Percentiles rank a stretch among this genome's conserved stretches.
Evolutionary conservation across 108 stramenopile species (phyloP).

Genomic region (Nitzschia inconspicua): DNA sequence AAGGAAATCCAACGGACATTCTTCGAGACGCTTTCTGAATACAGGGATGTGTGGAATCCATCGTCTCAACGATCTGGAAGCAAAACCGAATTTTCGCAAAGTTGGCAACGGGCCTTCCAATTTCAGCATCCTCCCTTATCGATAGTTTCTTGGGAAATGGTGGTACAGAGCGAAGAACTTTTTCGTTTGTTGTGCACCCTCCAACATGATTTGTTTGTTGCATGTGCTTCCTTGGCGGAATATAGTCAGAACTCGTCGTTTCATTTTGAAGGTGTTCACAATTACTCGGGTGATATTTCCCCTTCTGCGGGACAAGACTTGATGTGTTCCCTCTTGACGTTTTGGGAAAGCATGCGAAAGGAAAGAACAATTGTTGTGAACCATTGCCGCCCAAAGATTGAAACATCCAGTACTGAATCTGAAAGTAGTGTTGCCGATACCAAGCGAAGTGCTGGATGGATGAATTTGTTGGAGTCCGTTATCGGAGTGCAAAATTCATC

Average conservation of each 20-base stretch:
- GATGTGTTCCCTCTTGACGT: conserved; percentile 2
- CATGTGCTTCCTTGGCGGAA: conserved; percentile 10
- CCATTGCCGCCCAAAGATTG: background rate
- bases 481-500: background rate
- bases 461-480: conserved; percentile 3
- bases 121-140: background rate
- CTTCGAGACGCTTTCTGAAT: no score
- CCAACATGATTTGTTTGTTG: conserved; percentile 11
- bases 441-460: background rate
- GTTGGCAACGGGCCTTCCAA: no score
- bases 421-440: no score
- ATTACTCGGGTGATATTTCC: background rate
- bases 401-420: background rate
- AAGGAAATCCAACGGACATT: no score
- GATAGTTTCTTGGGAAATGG: conserved; percentile 3
- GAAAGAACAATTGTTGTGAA: conserved; percentile 23
- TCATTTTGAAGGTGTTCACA: background rate
- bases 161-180: conserved; percentile 16
- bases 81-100: no score
- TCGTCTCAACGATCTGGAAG: no score
- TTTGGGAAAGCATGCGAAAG: conserved; percentile 28
- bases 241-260: background rate
- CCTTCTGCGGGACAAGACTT: background rate
- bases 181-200: conserved; percentile 12
- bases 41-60: no score